Evolutionary conservation across 164 flowering plant genomes (phyloP).

Genomic region (Cinnamomum micranthum): DNA sequence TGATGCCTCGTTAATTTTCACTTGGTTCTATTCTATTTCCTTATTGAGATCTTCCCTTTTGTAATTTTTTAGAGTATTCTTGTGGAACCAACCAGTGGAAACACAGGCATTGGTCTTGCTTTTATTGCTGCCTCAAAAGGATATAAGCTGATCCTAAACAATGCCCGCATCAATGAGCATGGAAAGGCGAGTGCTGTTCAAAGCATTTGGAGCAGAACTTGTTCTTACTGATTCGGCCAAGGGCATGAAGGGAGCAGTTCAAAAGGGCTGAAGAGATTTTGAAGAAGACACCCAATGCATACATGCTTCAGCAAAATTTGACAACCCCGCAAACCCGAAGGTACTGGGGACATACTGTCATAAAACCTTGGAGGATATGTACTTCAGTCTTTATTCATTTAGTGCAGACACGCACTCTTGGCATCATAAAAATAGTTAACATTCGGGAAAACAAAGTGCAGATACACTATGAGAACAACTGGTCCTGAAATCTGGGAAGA

Average conservation of each 20-base stretch:
- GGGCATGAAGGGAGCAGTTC: slow-evolving; percentile 83
- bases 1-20: too few relatives aligned
- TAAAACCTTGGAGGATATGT: background rate
- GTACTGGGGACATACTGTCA: slow-evolving; percentile 16
- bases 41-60: background rate
- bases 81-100: slow-evolving; percentile 94
- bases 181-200: slow-evolving; percentile 81
- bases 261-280: slow-evolving; percentile 80
- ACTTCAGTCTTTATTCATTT: background rate
- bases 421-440: too few relatives aligned
- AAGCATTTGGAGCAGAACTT: slow-evolving; percentile 92
- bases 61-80: slow-evolving; percentile 43
- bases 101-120: slow-evolving; percentile 93
- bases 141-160: slow-evolving; percentile 73
- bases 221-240: slow-evolving; percentile 76
- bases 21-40: background rate
- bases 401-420: slow-evolving; percentile 36
- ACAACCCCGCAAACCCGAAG: slow-evolving; percentile 90
- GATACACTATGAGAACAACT: slow-evolving; percentile 94
- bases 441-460: slow-evolving; percentile 14
- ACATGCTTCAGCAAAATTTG: slow-evolving; percentile 90
- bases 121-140: slow-evolving; percentile 88
- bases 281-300: slow-evolving; percentile 65
- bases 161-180: slow-evolving; percentile 95
- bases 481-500: slow-evolving; percentile 99